Base-by-base conservation (phyloP, 306 rosid species). In the Malus asiatica region DNA sequence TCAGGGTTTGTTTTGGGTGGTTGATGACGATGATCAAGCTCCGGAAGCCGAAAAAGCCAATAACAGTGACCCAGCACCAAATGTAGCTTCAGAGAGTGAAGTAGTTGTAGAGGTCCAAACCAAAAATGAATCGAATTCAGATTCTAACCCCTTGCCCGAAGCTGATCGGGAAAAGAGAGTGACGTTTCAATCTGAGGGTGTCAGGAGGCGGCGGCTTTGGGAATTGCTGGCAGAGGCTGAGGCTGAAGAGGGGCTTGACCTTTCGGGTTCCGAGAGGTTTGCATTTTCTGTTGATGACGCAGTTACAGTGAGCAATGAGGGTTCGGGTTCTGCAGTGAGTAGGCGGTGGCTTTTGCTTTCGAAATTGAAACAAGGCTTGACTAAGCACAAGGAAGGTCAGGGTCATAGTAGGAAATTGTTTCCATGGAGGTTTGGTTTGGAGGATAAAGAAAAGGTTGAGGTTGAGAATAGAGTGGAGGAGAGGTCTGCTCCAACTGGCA, bases 241-340 rank as follows among this genome's bases (percentile, higher is more conserved):
- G 53, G 83, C 88, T 0, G 91, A 92, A 81, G 89, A 87, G 0
- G 96, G 98, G 61, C 92, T 95, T 42, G 97, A 95, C 76, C 96
- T 95, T 81, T 95, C 98, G 0, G 97, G 98, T 38, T 95, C 97
- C 0, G 97, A 90, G 78, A 88, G 98, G 79, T 95, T 95, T 27
- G 96, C 93, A n/a, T 92, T 95, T 83, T 95, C 96, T 0, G 98
- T 94, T 4, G 96, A 92, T 68, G 96, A 94, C 19, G 97, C 96
- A 4, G 85, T 91, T 18, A 88, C 94, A 52, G 90, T 91, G 69
- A 88, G 86, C 84, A 93, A 89, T 73, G 93, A 86, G 6, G 77
- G 61, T 45, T 19, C 77, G n/a, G 92, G 90, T 23, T 90, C 98
- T 1, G 95, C 92, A 0, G 90, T 77, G 70, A 86, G 93, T 69